Evolutionary conservation across 2,329 filamentous ascomycete species (phyloP), one percentile per base, ranked within the genome.

Genomic region (Phyllosticta paracitricarpa): DNA sequence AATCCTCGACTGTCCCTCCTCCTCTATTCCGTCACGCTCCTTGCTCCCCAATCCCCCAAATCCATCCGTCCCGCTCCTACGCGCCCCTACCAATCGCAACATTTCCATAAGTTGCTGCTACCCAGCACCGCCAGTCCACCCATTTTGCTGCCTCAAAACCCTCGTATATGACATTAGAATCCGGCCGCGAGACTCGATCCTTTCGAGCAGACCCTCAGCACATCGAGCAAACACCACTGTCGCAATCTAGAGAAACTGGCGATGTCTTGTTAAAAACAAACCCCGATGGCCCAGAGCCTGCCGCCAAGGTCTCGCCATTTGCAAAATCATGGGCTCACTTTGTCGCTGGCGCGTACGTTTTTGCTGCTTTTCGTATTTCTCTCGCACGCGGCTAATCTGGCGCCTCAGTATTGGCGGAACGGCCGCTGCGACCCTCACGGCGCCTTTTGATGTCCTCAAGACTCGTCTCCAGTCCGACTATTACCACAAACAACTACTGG

Each of bases 401-500:
- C 19, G 19, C 55, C 22, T 19, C 66, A 96, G 92, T 52, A 77
- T 90, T 58, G 92, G 92, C 67, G 92, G 92, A 67, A 95, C 96
- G 87, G 91, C 90, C 19, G 88, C 93, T 10, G 89, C 93, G 25
- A 87, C 89, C n/a, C 77, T 97, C n/a, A 97, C 93, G 1, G 91
- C 91, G 8, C 93, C 93, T 24, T 87, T 97, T 63, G 93, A 97
- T 71, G 92, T 97, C 33, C 82, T 97, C 57, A 96, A 96, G 75
- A 97, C 93, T 10, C 86, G 93, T 40, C 81, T 97, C 2, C 93
- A 97, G 73, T 95, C 91, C 69, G 92, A 96, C 71, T 95, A 95
- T 73, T 97, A 97, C 80, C 90, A 96, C 73, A 81, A 86, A 8
- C 89, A 96, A 74, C 82, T 96, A 54, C 82, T 82, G 30, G 84